These are phyloP conservation scores for Penicillium freii DNA, from an alignment of 2,329 filamentous ascomycete genomes.

Conservation along the genomic window DNA sequence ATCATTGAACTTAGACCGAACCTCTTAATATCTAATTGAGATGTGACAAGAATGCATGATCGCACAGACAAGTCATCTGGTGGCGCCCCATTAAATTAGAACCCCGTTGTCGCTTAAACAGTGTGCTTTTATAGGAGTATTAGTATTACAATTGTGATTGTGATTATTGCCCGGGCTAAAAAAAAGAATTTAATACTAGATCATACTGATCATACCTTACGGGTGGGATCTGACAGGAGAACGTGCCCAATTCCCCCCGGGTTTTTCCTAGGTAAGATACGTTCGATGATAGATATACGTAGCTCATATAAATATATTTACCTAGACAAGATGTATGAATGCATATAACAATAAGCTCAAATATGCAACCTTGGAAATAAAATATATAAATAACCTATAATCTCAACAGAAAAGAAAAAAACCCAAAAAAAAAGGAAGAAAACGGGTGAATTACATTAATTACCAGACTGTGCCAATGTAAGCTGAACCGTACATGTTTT, in stretches of 20 bases:
- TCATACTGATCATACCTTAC: not conserved
- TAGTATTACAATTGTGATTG: not conserved
- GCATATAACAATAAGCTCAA: not conserved
- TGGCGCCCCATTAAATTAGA: not conserved
- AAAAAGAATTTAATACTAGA: not conserved
- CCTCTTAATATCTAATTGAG: not conserved
- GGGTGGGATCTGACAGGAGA: not conserved
- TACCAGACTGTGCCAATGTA: constrained; percentile 13
- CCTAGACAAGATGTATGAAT: not conserved
- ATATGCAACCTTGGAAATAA: not conserved
- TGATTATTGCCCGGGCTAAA: not conserved
- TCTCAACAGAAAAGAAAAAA: not conserved
- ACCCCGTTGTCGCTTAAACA: not conserved
- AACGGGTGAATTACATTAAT: constrained; percentile 9
- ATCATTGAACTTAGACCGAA: not conserved
- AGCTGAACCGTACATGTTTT: constrained; percentile 19
- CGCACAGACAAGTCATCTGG: not conserved
- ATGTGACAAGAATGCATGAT: not conserved
- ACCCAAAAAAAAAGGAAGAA: not conserved
- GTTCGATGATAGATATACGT: not conserved
- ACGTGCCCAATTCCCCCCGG: not conserved
- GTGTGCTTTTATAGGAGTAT: not conserved
- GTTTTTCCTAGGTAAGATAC: not conserved
- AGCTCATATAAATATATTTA: no score
- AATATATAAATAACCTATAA: not conserved